Evolutionary conservation across 768 basidiomycete genomes (phyloP), one percentile per base, ranked within the genome.

Genomic region (Panellus pusillus): DNA sequence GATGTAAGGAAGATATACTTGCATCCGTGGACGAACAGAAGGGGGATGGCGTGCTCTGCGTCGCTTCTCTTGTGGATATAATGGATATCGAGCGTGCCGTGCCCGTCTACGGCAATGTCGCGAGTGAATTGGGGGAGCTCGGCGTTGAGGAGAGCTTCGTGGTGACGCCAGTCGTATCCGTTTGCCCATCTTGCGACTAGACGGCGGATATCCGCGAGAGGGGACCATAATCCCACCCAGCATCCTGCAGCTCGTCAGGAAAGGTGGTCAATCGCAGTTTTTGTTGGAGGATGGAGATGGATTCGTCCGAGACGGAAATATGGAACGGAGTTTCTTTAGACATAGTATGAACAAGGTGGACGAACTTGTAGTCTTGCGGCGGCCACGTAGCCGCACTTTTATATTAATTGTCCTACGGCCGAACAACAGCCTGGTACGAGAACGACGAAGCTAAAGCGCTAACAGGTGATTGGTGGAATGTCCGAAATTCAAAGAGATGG

Each of bases 151-250:
- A 11, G 43, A 17, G 43, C 43, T 14, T 31, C 29, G 27, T 52
- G n/a, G 20, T 54, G 46, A 19, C 74, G 68, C 79, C 79, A 80
- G 63, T 79, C 70, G 50, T 71, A 80, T 2, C 68, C 72, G 44
- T 67, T 60, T 55, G 64, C 70, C 79, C 79, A 80, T 35, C 66
- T 66, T 13, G 61, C 61, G 0, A 68, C 70, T 2, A 80, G 64
- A 4, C 76, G 66, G 37, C 70, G 63, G 27, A 80, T 54, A 44
- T 78, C 72, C 0, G 65, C 63, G 1, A 77, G 64, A 5, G 79
- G 78, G 0, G 51, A 6, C 79, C 79, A 38, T 81, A 82, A 20
- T 60, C 52, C 47, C 57, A 55, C 12, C 55, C 55, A n/a, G 60
- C 49, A 7, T 55, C 54, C 9, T 66, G 64, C 15, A 66, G 47